Evolutionary conservation across 306 rosid species (phyloP), one percentile per base, ranked within the genome.

Genomic region (Bauhinia variegata): DNA sequence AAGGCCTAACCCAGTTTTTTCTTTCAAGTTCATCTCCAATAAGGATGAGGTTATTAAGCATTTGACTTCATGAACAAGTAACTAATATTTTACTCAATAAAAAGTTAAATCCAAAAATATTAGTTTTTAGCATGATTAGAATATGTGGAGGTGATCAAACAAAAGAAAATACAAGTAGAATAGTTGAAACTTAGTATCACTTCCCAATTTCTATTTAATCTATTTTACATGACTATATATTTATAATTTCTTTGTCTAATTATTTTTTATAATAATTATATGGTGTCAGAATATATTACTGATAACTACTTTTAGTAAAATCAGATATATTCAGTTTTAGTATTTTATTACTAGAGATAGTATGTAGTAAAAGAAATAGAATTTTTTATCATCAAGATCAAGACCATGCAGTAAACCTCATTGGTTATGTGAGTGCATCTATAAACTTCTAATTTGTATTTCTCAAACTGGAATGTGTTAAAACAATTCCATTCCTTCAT

Each of bases 241-340:
- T 71, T 31, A 57, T 28, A 4, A 3, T 3, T 58, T 50, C 8
- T 5, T 0, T 15, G 9, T 23, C 5, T 11, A 2, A 17, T 55
- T 19, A 30, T 55, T 5, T 56, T 5, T 7, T 50, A 59, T 5
- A 69, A 66, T 43, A 85, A 88, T 4, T 83, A 86, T n/a, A 86
- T 86, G 91, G 84, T 86, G 37, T 86, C 82, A 1, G 88, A 86
- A 50, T 83, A 83, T 32, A 88, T 81, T 1, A 59, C 44, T 1
- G 75, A 80, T 54, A 84, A 1, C 48, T 60, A 0, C 83, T 83
- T 55, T 86, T 88, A 0, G 13, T 78, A 4, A 86, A 78, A 56
- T 73, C 83, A 4, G 72, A 78, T 0, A 64, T 73, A 3, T 78
- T 78, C 7, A 78, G 83, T n/a, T 73, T 81, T n/a, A 85, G 89